These are phyloP conservation scores for Gossypium thurberi DNA, from an alignment of 345 rosid genomes.

Conservation along the genomic window DNA sequence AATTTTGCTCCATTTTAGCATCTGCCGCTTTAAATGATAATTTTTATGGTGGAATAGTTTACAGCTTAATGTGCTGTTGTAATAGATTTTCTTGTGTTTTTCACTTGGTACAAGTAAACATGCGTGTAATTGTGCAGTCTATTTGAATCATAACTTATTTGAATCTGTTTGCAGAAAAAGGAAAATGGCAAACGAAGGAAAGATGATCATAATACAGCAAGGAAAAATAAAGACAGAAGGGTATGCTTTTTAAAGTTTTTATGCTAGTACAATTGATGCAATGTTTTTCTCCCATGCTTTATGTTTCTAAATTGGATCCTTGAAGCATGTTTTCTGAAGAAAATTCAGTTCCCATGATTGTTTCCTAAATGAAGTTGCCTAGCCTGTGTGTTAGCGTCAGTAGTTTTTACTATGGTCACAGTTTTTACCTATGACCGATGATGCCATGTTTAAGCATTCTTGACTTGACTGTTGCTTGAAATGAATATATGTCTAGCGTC, in stretches of 20 bases:
- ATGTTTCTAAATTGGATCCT: not conserved
- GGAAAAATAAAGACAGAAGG: slow-evolving; percentile 79
- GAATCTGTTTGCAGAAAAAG: slow-evolving; percentile 51
- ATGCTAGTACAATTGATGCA: not conserved
- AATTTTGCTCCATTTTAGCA: no score
- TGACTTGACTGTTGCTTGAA: not conserved
- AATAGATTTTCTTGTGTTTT: not conserved
- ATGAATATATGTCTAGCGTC: not conserved
- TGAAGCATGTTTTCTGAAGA: not conserved
- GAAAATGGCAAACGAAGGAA: slow-evolving; percentile 77
- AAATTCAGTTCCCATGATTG: not conserved
- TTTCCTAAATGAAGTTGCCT: not conserved
- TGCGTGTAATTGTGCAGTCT: not conserved
- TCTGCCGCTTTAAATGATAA: no score
- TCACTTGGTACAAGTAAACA: not conserved
- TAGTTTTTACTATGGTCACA: not conserved
- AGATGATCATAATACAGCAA: slow-evolving; percentile 60
- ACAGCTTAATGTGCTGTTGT: not conserved
- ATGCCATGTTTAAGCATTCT: not conserved
- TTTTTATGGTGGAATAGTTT: no score
- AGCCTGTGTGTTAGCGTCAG: not conserved
- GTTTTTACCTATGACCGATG: not conserved
- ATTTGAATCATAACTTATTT: slow-evolving; percentile 2
- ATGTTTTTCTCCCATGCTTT: not conserved
- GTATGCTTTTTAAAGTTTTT: slow-evolving; percentile 27